Evolutionary conservation across 345 rosid genomes (phyloP), one percentile per base, ranked within the genome.

Genomic region (Ricinus communis): DNA sequence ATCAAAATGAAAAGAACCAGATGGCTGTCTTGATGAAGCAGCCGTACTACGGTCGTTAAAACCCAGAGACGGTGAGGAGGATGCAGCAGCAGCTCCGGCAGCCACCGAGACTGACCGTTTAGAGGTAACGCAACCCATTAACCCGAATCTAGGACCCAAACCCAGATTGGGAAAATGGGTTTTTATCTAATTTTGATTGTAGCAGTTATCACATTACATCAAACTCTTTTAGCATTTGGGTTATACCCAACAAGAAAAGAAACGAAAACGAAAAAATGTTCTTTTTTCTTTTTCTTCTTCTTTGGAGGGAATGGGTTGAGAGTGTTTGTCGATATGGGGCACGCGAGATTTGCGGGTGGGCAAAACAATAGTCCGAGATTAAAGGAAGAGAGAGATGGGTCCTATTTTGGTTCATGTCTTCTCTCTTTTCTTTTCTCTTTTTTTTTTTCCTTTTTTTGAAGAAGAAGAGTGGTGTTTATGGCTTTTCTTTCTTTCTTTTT

Each of bases 41-140:
- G 31, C 30, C 38, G 74, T 74, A 33, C 41, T 31, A 13, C 55
- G 68, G 61, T 25, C 57, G 4, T 4, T 66, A 66, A 4, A 62
- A 57, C 75, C 68, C 79, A 21, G 65, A 65, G n/a, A 56, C 60
- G 4, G 66, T 27, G 33, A 40, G 47, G 47, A 43, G 47, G 47
- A 43, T 1, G 12, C 4, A 43, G 47, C 47, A 43, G 47, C 47
- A 43, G 47, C 47, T 43, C 47, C 78, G 73, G 79, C 81, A n/a
- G 71, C 81, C 53, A 68, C 25, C 16, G 80, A 66, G 18, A 67
- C 49, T 5, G 65, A 80, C 56, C 76, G 69, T 69, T 90, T 90
- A 76, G 96, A 90, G 85, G 45, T 71, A 22, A 85, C 79, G 87
- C 96, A 90, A 75, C 96, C 93, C 96, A 90, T 90, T 82, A 27